These are phyloP conservation scores for Niveomyces coronatus DNA, from an alignment of 2,329 filamentous ascomycete species.

Conservation along the genomic window DNA sequence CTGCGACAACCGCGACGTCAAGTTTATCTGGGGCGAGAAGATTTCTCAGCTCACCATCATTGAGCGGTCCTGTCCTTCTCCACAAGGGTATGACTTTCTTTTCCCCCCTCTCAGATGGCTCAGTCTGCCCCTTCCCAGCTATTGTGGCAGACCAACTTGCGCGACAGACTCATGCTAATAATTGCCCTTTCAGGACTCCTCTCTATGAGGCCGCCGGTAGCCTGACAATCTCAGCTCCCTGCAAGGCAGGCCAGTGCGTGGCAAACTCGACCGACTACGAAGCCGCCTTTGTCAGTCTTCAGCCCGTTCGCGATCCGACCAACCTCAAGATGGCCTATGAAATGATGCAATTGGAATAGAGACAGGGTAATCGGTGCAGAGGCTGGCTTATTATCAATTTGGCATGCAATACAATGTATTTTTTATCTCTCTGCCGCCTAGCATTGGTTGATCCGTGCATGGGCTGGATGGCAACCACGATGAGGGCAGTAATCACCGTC, in stretches of 20 bases:
- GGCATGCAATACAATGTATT: not conserved
- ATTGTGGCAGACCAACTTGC: too few relatives aligned
- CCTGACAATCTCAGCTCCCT: slow-evolving; percentile 10
- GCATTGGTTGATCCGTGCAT: too few relatives aligned
- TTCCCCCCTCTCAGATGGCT: too few relatives aligned
- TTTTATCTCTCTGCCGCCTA: too few relatives aligned
- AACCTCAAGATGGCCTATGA: slow-evolving; percentile 7
- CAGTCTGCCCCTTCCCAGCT: too few relatives aligned
- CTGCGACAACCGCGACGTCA: slow-evolving; percentile 30
- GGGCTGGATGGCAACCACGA: too few relatives aligned
- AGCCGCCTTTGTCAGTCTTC: slow-evolving; percentile 9
- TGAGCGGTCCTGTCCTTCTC: slow-evolving; percentile 32
- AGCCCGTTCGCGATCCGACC: slow-evolving; percentile 9
- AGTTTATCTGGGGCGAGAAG: slow-evolving; percentile 31
- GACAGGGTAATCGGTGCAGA: too few relatives aligned
- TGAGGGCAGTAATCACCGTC: too few relatives aligned
- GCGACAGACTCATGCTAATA: not conserved
- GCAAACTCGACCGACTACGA: slow-evolving; percentile 10
- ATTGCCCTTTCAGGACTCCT: slow-evolving; percentile 3
- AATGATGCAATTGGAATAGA: slow-evolving; percentile 3
- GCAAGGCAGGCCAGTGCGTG: slow-evolving; percentile 4
- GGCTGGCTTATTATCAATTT: too few relatives aligned
- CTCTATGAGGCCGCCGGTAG: slow-evolving; percentile 13
- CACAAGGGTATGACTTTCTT: slow-evolving; percentile 23
- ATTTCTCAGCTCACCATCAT: slow-evolving; percentile 28